Base-by-base conservation (phyloP, 352 stramenopile species). In the Salisapilia sapeloensis region DNA sequence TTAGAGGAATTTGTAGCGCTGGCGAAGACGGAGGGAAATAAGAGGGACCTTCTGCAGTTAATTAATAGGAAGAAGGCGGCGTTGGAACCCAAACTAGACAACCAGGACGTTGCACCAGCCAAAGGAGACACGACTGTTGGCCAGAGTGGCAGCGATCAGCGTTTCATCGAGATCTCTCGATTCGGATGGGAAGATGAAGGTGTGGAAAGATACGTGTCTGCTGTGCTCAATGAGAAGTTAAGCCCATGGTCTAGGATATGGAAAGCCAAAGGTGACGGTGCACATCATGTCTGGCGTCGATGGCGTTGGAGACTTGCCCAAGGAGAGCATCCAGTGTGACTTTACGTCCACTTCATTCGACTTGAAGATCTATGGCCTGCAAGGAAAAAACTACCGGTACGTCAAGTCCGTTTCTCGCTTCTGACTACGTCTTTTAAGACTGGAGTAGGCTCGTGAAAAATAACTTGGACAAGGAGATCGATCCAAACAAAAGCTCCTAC, bases 111-210 rank as follows among this genome's bases (percentile, higher is more conserved):
- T 56, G 26, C 19, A 40, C 15, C 46, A 59, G 18, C 40, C 49
- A 14, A 23, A 43, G 22, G 23, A 54, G 38, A 28, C 35, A 46
- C 4, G 27, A 43, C 4, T 38, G 15, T 1, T 34, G 35, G 28
- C 33, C 45, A 5, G 33, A 35, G 24, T 28, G 49, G 12, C 46
- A 44, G 2, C 12, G 39, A 23, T 44, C 44, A 8, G 29, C 46
- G 10, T 41, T 91, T 78, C 50, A 82, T 60, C n/a, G 72, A 87
- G 43, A 85, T 87, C 37, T 76, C 63, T 18, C 70, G 67, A 6
- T 91, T 91, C 39, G 69, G 72, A 12, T 91, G 75, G 75, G 75
- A 91, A 37, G 71, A 91, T 39, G 75, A 91, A 33, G 71, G 56
- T 67, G 14, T 6, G 3, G 16, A 6, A 6, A n/a, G n/a, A n/a